These are phyloP conservation scores for Mrakia frigida DNA, from an alignment of 768 basidiomycete species.

Conservation along the genomic window DNA sequence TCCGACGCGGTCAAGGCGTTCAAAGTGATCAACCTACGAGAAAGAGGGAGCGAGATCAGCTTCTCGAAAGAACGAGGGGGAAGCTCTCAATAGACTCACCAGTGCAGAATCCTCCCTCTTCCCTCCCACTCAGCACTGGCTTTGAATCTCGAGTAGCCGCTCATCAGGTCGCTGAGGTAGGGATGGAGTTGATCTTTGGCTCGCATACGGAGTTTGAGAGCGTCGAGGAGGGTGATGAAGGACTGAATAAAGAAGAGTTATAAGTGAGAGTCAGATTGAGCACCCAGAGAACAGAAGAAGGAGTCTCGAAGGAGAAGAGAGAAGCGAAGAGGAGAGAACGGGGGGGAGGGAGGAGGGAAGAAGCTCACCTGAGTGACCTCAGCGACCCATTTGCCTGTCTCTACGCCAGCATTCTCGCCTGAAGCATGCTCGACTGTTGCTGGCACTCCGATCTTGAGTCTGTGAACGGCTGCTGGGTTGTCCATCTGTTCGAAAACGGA, in stretches of 20 bases:
- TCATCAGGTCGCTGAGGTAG: constrained; percentile 89
- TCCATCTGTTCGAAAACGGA: constrained; percentile 63
- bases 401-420: constrained; percentile 59
- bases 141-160: constrained; percentile 88
- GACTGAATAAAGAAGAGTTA: constrained; percentile 51
- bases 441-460: constrained; percentile 85
- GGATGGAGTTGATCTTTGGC: constrained; percentile 97
- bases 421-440: constrained; percentile 89
- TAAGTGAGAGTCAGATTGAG: background rate
- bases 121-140: constrained; percentile 96
- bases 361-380: constrained; percentile 82
- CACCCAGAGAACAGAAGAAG: background rate
- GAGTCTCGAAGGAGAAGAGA: constrained; percentile 34
- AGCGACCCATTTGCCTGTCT: constrained; percentile 94
- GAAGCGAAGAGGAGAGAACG: too few relatives aligned
- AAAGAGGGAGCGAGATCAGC: background rate
- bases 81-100: constrained; percentile 57
- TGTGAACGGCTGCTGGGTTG: constrained; percentile 82
- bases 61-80: background rate
- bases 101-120: constrained; percentile 82
- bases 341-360: background rate
- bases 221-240: constrained; percentile 99
- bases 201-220: constrained; percentile 81
- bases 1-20: constrained; percentile 97
- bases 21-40: constrained; percentile 79